A percentile compares a stretch with the other conserved stretches of the same genome.
phyloP scores from a whole-genome alignment of 257 asterid genomes.

The Nicotiana undulata region DNA sequence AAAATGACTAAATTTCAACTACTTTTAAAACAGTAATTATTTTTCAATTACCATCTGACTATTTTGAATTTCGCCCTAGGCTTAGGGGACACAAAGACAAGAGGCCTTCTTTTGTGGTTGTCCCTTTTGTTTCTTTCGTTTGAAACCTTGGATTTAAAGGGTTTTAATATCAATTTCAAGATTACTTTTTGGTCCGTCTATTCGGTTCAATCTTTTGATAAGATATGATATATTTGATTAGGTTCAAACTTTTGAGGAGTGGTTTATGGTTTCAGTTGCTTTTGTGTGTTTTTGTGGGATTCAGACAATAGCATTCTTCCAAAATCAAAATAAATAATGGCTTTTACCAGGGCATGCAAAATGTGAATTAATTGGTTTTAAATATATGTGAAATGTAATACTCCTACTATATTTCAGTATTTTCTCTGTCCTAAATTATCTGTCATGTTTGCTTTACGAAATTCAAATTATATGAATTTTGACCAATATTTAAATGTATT shows the following conservation, averaged over 20 bases:
- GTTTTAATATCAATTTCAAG: background rate
- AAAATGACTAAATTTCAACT: too few relatives aligned
- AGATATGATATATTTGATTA: background rate
- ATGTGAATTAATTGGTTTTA: background rate
- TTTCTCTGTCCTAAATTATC: too few relatives aligned
- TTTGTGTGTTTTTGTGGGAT: background rate
- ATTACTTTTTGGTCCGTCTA: background rate
- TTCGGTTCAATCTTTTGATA: background rate
- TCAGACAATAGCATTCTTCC: background rate
- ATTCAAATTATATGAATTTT: too few relatives aligned
- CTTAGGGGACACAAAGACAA: slow-evolving; percentile 21
- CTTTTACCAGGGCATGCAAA: too few relatives aligned
- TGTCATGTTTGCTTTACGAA: too few relatives aligned
- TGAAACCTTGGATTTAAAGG: slow-evolving; percentile 4
- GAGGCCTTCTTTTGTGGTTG: slow-evolving; percentile 17
- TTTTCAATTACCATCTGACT: too few relatives aligned
- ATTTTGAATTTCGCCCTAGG: too few relatives aligned
- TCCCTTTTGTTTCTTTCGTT: slow-evolving; percentile 7
- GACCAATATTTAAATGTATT: too few relatives aligned
- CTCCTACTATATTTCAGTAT: too few relatives aligned
- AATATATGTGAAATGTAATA: background rate
- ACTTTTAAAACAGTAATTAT: too few relatives aligned
- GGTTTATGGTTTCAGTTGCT: background rate
- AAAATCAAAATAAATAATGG: background rate
- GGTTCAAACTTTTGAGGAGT: background rate